These are phyloP conservation scores for Triadica sebifera DNA, from an alignment of 345 rosid species.

Conservation along the genomic window DNA sequence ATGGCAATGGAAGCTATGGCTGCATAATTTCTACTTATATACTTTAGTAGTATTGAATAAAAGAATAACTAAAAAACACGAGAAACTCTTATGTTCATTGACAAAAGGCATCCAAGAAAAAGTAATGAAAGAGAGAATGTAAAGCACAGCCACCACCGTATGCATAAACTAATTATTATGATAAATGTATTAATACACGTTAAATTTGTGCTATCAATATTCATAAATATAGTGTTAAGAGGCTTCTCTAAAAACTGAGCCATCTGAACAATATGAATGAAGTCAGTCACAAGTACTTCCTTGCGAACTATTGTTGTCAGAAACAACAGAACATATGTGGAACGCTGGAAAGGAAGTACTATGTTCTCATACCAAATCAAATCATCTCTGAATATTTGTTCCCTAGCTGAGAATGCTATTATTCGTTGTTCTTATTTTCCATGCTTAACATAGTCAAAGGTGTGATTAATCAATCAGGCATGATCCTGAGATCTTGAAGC, in stretches of 20 bases:
- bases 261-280: not conserved
- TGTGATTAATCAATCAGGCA: not conserved
- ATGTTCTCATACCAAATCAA: not conserved
- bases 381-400: not conserved
- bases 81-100: too few species aligned
- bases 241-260: conserved; percentile 27
- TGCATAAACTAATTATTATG: too few species aligned
- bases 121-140: not conserved
- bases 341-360: not conserved
- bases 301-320: not conserved
- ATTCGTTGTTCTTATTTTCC: not conserved
- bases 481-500: conserved; percentile 40
- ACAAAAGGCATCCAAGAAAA: not conserved
- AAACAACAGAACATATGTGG: not conserved
- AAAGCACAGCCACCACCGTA: not conserved
- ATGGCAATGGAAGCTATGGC: too few species aligned
- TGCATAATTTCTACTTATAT: too few species aligned
- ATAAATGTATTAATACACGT: not conserved
- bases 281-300: too few species aligned
- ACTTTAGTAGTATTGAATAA: too few species aligned
- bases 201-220: not conserved
- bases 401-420: not conserved
- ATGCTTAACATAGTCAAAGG: not conserved
- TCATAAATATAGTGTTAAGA: not conserved
- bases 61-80: too few species aligned